phyloP scores from a whole-genome alignment of 2,329 filamentous ascomycete species.

The Sporothrix pseudoabietina region DNA sequence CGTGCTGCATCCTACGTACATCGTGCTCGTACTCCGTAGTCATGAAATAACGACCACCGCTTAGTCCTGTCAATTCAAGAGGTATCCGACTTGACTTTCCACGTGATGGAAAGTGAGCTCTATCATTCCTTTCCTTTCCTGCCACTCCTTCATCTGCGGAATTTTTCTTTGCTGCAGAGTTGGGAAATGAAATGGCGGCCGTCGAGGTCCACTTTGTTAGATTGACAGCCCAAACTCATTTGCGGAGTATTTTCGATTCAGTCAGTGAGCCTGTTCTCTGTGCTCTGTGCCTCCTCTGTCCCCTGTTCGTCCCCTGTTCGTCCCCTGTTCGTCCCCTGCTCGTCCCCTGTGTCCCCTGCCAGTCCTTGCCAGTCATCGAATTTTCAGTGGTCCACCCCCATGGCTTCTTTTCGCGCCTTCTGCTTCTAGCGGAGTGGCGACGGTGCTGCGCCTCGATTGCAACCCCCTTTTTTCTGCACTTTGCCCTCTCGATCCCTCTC shows the following conservation, averaged over 20 bases:
- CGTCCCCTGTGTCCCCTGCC: neutral
- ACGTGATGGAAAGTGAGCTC: neutral
- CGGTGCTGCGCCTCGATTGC: constrained; percentile 24
- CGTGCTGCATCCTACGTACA: neutral
- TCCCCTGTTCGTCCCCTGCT: neutral
- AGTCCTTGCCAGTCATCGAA: neutral
- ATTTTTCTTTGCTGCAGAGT: constrained; percentile 2
- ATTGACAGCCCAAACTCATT: constrained; percentile 19
- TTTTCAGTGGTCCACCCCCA: neutral
- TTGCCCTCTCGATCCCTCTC: neutral
- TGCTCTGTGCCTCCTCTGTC: neutral
- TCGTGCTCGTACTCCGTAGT: too few relatives aligned
- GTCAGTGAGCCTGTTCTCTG: neutral
- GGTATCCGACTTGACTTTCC: neutral
- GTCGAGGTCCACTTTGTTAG: constrained; percentile 13
- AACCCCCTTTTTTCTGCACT: constrained; percentile 1
- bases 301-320: neutral
- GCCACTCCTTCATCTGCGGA: neutral
- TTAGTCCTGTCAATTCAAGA: neutral
- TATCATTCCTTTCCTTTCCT: neutral
- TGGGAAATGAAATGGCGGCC: constrained; percentile 24
- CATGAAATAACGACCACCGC: too few relatives aligned
- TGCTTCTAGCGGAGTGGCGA: constrained; percentile 25
- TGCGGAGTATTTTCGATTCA: neutral
- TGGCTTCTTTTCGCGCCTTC: constrained; percentile 15